Conservation (phyloP, 805 yeast species). For the Saccharomycopsis fibuligera region DNA sequence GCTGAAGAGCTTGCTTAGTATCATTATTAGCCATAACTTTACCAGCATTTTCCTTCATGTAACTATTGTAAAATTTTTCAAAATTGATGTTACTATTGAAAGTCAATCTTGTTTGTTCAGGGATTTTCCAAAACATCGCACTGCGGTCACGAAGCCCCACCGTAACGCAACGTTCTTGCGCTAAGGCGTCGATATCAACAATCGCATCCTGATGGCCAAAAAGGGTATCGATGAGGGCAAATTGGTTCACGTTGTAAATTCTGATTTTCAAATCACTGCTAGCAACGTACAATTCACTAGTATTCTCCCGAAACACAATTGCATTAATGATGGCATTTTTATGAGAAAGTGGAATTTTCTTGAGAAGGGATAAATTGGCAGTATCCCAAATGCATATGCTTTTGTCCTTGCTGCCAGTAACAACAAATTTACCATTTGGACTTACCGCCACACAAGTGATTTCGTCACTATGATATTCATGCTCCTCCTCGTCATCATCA, state of each 20-base stretch:
- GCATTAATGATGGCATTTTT: slow-evolving; percentile 67
- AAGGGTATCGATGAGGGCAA: slow-evolving; percentile 81
- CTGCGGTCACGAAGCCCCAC: slow-evolving; percentile 95
- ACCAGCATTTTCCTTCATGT: slow-evolving; percentile 32
- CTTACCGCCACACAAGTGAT: slow-evolving; percentile 75
- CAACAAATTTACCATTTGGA: slow-evolving; percentile 82
- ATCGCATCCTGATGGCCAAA: slow-evolving; percentile 95
- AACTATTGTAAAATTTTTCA: slow-evolving; percentile 28
- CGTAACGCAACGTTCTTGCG: slow-evolving; percentile 87
- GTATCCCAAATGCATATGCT: slow-evolving; percentile 81
- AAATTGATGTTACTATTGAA: slow-evolving; percentile 71
- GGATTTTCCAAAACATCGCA: slow-evolving; percentile 93
- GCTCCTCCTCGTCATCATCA: slow-evolving; percentile 44
- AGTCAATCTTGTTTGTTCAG: slow-evolving; percentile 90
- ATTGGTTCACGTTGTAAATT: slow-evolving; percentile 77
- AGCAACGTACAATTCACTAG: slow-evolving; percentile 85
- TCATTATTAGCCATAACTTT: slow-evolving; percentile 27
- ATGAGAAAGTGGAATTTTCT: slow-evolving; percentile 70
- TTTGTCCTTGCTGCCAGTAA: slow-evolving; percentile 85
- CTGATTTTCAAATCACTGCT: slow-evolving; percentile 90
- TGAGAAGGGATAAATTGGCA: slow-evolving; percentile 67
- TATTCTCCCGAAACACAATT: slow-evolving; percentile 59
- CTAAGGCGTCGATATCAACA: slow-evolving; percentile 71
- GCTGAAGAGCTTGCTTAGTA: slow-evolving; percentile 31
- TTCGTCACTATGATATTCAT: slow-evolving; percentile 75